phyloP scores from a whole-genome alignment of 73 alveolate genomes.

The Blepharisma japonicum region DNA sequence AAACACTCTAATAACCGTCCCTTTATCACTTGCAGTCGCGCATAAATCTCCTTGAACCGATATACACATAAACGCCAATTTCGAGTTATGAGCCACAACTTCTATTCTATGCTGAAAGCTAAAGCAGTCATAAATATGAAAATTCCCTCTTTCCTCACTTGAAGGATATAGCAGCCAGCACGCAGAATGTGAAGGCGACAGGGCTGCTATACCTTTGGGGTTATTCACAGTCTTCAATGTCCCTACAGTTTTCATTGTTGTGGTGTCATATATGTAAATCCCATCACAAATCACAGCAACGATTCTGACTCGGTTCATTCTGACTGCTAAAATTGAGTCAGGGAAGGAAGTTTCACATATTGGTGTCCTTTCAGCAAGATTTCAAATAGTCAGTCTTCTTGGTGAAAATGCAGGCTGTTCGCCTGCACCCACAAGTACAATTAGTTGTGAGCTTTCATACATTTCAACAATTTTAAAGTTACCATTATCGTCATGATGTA shows the following conservation, averaged over 20 bases:
- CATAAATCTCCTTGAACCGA: slow-evolving; percentile 61
- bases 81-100: slow-evolving; percentile 74
- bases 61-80: slow-evolving; percentile 64
- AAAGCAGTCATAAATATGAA: slow-evolving; percentile 67
- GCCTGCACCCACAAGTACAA: slow-evolving; percentile 71
- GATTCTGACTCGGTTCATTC: slow-evolving; percentile 68
- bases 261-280: slow-evolving; percentile 62
- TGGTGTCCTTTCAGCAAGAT: slow-evolving; percentile 48
- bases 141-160: slow-evolving; percentile 62
- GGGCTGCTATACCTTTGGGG: slow-evolving; percentile 62
- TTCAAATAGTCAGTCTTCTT: slow-evolving; percentile 71
- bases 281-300: slow-evolving; percentile 64
- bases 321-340: slow-evolving; percentile 59
- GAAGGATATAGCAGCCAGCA: slow-evolving; percentile 61
- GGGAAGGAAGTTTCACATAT: slow-evolving; percentile 63
- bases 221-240: slow-evolving; percentile 42
- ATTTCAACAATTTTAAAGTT: slow-evolving; percentile 76
- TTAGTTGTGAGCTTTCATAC: slow-evolving; percentile 70
- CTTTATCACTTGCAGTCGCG: slow-evolving; percentile 77
- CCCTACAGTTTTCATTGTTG: slow-evolving; percentile 59
- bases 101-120: slow-evolving; percentile 45
- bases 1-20: slow-evolving; percentile 76
- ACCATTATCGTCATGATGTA: slow-evolving; percentile 51
- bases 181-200: slow-evolving; percentile 55
- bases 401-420: slow-evolving; percentile 64